Evolutionary conservation across 176 grass and related monocot genomes (phyloP).

Genomic region (Hsuehochloa calcarea): DNA sequence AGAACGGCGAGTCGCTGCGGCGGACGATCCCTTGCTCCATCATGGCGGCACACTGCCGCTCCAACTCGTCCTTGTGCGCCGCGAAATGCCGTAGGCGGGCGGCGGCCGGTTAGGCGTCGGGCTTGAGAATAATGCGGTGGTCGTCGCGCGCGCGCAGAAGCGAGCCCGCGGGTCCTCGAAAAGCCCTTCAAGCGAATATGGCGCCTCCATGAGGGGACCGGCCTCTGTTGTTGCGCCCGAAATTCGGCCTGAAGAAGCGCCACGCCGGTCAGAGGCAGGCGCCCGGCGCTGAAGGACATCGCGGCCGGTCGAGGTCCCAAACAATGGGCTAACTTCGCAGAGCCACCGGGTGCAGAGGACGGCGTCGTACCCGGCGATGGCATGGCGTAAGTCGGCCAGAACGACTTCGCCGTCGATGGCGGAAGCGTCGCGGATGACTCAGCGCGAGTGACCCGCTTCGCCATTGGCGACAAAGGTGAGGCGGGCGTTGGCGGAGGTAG

Average conservation of each 20-base stretch:
- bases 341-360: background rate
- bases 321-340: background rate
- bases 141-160: background rate
- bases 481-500: background rate
- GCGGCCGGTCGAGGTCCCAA: background rate
- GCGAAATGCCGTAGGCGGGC: background rate
- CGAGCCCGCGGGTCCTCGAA: background rate
- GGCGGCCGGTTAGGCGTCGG: background rate
- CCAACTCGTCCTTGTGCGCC: background rate
- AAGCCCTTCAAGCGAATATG: background rate
- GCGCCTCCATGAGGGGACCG: background rate
- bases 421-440: background rate
- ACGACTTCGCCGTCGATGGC: background rate
- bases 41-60: background rate
- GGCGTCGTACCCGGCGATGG: background rate
- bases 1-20: background rate
- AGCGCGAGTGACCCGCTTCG: background rate
- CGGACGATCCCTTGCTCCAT: background rate
- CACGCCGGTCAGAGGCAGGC: background rate
- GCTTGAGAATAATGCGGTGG: background rate
- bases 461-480: background rate
- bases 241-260: background rate
- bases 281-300: background rate
- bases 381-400: background rate
- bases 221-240: background rate